Conservation (phyloP, 257 asterid species). For the Fraxinus excelsior region DNA sequence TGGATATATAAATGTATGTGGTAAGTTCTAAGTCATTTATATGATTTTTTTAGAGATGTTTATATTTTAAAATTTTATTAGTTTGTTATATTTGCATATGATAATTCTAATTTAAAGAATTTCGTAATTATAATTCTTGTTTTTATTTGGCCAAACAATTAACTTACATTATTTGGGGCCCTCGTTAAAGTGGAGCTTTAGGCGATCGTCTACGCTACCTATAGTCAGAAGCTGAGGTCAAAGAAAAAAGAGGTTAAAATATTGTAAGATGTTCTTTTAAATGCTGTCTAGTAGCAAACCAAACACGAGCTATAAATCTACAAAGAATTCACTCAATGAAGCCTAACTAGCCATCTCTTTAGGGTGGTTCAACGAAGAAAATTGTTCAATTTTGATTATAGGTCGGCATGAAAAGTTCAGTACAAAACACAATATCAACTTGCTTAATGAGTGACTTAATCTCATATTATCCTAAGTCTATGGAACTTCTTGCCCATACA, state of each 20-base stretch:
- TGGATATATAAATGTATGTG: no score
- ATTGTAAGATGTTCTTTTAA: background rate
- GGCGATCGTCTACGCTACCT: no score
- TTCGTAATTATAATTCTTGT: no score
- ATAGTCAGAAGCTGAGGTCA: no score
- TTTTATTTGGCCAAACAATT: no score
- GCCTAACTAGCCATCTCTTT: background rate
- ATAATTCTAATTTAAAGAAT: no score
- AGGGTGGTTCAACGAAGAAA: background rate
- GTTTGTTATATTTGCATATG: no score
- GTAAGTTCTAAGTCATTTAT: no score
- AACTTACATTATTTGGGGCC: no score
- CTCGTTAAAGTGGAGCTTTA: no score
- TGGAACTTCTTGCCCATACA: background rate
- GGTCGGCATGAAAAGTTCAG: background rate
- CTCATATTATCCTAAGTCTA: background rate
- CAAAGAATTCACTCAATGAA: background rate
- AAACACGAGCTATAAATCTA: background rate
- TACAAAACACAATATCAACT: background rate
- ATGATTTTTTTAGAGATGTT: no score
- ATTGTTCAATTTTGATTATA: background rate
- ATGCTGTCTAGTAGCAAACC: background rate
- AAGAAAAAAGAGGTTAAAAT: background rate
- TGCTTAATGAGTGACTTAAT: background rate
- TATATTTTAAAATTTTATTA: no score